Evolutionary conservation across 306 rosid genomes (phyloP).

Genomic region (Vigna radiata): DNA sequence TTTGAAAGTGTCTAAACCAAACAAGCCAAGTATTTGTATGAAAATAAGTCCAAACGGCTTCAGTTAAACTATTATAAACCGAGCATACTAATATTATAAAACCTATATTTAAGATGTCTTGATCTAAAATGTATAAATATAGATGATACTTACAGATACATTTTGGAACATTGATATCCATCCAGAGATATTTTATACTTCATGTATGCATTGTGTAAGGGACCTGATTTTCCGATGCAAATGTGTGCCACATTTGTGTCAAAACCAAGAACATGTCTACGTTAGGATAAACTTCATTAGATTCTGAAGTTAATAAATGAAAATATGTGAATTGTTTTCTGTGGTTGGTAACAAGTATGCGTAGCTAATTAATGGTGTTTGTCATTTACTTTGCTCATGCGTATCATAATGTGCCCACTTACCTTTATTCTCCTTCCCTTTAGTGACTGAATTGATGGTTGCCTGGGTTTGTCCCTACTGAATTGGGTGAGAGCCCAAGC

Average conservation of each 20-base stretch:
- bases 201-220: too few species aligned
- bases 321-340: not conserved
- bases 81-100: too few species aligned
- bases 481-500: not conserved
- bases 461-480: not conserved
- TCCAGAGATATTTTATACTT: too few species aligned
- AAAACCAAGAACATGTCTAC: not conserved
- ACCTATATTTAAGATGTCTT: too few species aligned
- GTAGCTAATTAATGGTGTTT: not conserved
- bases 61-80: too few species aligned
- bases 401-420: not conserved
- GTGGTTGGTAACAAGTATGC: not conserved
- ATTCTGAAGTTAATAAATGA: not conserved
- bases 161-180: too few species aligned
- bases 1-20: too few species aligned
- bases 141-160: too few species aligned
- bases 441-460: not conserved
- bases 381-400: conserved; percentile 9
- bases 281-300: not conserved
- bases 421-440: conserved; percentile 29
- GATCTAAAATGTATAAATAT: too few species aligned
- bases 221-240: too few species aligned
- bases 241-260: not conserved
- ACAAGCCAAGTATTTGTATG: too few species aligned
- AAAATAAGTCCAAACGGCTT: too few species aligned